Evolutionary conservation across 2,329 filamentous ascomycete species (phyloP), one percentile per base, ranked within the genome.

Genomic region (Penicillium brasilianum): DNA sequence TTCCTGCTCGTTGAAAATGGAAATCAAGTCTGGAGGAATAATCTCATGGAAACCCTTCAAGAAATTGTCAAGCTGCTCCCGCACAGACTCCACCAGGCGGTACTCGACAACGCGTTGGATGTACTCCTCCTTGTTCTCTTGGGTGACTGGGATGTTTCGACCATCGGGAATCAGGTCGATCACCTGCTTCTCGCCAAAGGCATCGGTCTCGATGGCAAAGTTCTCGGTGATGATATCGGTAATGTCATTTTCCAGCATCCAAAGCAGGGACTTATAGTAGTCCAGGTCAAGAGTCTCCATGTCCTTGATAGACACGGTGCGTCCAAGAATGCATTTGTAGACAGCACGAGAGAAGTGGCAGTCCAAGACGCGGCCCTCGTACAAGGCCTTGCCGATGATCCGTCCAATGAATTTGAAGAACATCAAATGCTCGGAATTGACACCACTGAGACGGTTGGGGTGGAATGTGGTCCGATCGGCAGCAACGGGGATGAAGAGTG

Each of bases 371-470:
- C 95, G 91, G 49, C 92, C 92, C 81, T 99, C 96, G 77, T 98
- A 99, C 52, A 99, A 84, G 39, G 95, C 95, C 80, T 99, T 99
- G 71, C 95, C 96, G 69, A 99, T 99, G 78, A 99, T 93, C 53
- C 95, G 91, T 44, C 95, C 95, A 72, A 99, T 97, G 80, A 99
- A 99, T 76, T 98, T 98, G 87, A 99, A 99, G 85, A 97, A 99
- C 83, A 92, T 88, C 61, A 98, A 80, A 82, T 99, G 96, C 78
- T 99, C 94, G 36, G 91, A 89, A 75, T 99, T 99, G 85, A 98
- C 89, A 48, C 88, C 88, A 78, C 94, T 98, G 65, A 96, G 86
- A 74, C 92, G 92, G 78, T 97, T 99, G 16, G 96, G 95, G 77
- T 99, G 95, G 89, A 99, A 99, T 0, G 95, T 99, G 0, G 96